These are phyloP conservation scores for Aspergillus luchuensis DNA, from an alignment of 2,329 filamentous ascomycete genomes.

Conservation along the genomic window DNA sequence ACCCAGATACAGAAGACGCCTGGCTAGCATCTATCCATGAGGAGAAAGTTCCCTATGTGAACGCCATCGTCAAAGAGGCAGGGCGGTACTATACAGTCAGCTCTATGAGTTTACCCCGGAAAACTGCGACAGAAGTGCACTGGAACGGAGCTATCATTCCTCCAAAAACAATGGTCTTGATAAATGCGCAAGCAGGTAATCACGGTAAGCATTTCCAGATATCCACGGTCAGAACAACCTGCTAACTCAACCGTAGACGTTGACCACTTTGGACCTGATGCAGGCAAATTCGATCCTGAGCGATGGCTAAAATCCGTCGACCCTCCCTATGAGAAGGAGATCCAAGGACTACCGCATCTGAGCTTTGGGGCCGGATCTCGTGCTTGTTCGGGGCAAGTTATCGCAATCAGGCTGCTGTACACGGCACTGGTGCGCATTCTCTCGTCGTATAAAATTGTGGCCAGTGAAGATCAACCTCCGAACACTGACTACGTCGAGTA, in stretches of 20 bases:
- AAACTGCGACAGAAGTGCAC: slow-evolving; percentile 66
- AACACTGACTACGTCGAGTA: slow-evolving; percentile 66
- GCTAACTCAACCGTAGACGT: slow-evolving; percentile 48
- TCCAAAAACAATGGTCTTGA: slow-evolving; percentile 71
- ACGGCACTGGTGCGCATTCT: slow-evolving; percentile 57
- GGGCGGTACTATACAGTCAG: slow-evolving; percentile 74
- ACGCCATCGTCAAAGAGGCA: slow-evolving; percentile 72
- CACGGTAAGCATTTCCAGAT: slow-evolving; percentile 42
- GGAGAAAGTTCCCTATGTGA: slow-evolving; percentile 71
- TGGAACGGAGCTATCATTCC: slow-evolving; percentile 68
- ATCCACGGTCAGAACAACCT: not conserved
- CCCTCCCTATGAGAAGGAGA: slow-evolving; percentile 47
- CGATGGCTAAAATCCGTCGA: slow-evolving; percentile 58
- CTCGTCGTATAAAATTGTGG: slow-evolving; percentile 55
- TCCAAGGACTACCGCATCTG: slow-evolving; percentile 55
- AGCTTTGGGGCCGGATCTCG: slow-evolving; percentile 61
- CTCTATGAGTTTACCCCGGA: slow-evolving; percentile 69
- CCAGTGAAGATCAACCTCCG: slow-evolving; percentile 54
- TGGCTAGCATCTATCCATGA: slow-evolving; percentile 68
- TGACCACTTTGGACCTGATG: slow-evolving; percentile 60
- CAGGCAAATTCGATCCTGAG: slow-evolving; percentile 63
- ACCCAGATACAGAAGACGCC: slow-evolving; percentile 64
- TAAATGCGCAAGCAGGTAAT: slow-evolving; percentile 72
- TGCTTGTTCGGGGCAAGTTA: slow-evolving; percentile 60
- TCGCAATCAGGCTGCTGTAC: slow-evolving; percentile 60